Percentiles rank a stretch among this genome's conserved stretches.
Conservation (phyloP, 768 basidiomycete species). For the Rhizopogon salebrosus region DNA sequence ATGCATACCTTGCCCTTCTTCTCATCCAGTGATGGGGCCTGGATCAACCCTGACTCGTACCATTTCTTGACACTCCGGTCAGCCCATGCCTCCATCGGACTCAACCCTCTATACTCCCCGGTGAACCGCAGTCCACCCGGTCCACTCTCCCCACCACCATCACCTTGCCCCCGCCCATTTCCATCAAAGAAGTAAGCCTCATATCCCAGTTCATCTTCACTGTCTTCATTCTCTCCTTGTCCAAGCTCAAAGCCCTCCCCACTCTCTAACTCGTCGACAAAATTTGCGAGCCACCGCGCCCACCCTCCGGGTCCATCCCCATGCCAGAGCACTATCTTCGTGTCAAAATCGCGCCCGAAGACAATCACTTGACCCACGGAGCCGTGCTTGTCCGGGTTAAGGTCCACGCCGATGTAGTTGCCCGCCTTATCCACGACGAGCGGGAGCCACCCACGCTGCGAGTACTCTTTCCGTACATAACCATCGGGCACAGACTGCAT, state of each 20-base stretch:
- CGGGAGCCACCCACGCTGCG: conserved; percentile 94
- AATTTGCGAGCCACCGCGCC: conserved; percentile 89
- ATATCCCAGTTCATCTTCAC: conserved; percentile 83
- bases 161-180: conserved; percentile 68
- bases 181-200: conserved; percentile 85
- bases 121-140: conserved; percentile 66
- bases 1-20: conserved; percentile 49
- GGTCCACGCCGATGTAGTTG: conserved; percentile 94
- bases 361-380: conserved; percentile 90
- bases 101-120: conserved; percentile 91
- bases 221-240: conserved; percentile 58
- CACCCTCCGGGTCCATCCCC: conserved; percentile 91
- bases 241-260: conserved; percentile 88
- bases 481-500: conserved; percentile 89
- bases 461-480: conserved; percentile 88
- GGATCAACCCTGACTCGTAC: conserved; percentile 73
- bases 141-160: conserved; percentile 73
- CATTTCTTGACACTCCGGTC: conserved; percentile 84
- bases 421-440: conserved; percentile 90
- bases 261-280: conserved; percentile 88
- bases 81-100: conserved; percentile 88
- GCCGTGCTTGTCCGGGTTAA: conserved; percentile 79
- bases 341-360: conserved; percentile 98
- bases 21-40: conserved; percentile 36
- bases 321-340: conserved; percentile 90